Evolutionary conservation across 441 rosid species (phyloP).

Genomic region (Pelargonium cotyledonis): DNA sequence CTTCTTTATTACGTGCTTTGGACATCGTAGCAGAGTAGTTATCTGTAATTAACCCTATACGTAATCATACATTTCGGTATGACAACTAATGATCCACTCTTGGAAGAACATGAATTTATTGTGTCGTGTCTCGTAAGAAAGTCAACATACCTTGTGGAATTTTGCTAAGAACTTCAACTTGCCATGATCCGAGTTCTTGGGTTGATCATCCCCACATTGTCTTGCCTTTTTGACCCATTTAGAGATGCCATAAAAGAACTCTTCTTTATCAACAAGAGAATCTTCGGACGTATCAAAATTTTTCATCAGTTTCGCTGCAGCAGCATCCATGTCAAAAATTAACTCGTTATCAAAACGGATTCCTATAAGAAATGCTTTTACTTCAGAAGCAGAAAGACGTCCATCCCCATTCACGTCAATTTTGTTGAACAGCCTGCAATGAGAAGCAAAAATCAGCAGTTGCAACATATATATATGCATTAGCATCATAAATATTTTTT

Average conservation of each 20-base stretch:
- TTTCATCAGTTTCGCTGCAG: slow-evolving; percentile 1
- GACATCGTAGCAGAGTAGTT: too few relatives aligned
- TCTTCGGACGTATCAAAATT: slow-evolving; percentile 1
- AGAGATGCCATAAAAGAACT: not conserved
- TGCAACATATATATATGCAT: not conserved
- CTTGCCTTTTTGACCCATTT: slow-evolving; percentile 2
- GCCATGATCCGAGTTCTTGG: not conserved
- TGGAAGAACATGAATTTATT: too few relatives aligned
- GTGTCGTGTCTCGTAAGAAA: not conserved
- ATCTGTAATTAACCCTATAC: too few relatives aligned
- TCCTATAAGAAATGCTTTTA: not conserved
- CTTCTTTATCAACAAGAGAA: not conserved
- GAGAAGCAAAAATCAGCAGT: not conserved
- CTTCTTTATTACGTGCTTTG: too few relatives aligned
- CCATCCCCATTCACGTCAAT: not conserved
- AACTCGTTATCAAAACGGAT: not conserved
- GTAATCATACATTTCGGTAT: too few relatives aligned
- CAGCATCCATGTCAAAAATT: not conserved
- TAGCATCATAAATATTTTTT: not conserved
- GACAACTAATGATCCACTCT: too few relatives aligned
- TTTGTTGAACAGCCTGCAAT: not conserved
- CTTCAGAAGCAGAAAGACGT: not conserved
- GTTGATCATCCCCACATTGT: not conserved
- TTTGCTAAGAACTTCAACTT: not conserved
- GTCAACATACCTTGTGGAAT: not conserved